Base-by-base conservation (phyloP, 2,329 filamentous ascomycete species). In the Aspergillus cejpii region DNA sequence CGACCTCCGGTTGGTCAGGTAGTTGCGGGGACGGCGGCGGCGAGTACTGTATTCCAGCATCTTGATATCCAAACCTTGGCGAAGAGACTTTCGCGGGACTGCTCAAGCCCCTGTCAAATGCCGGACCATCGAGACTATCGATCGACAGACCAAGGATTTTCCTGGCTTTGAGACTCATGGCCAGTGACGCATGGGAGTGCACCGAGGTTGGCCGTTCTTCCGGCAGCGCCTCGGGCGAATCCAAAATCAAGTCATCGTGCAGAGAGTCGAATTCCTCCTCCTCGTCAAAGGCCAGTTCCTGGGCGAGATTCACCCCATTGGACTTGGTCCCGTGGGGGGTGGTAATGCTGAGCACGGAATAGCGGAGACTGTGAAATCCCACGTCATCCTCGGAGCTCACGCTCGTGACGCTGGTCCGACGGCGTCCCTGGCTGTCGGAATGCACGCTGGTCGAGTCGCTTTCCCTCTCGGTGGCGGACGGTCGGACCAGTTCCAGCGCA, bases 211-310 rank as follows among this genome's bases (percentile, higher is more conserved):
- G 63, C 26, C 68, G 59, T 51, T 72, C 70, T 47, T 73, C 71
- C 5, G 68, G 68, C 23, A 73, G 59, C 3, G 66, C 65, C 41
- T 65, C 64, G 6, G 66, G 67, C 7, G 68, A 71, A 4, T 60
- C 78, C 28, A 81, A 79, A 1, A 83, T 82, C 39, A 87, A 84
- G 36, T 83, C 77, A 51, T 90, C 83, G 27, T 85, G 84, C 50
- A 85, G 78, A 34, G 79, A 75, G 28, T 72, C 71, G 41, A 72
- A 55, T 37, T 73, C 73, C 24, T 90, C 87, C 44, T 91, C 86
- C 49, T 86, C 85, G 45, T 90, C 87, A 50, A 95, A 85, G 50
- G 87, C 83, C 43, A 98, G 76, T 68, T 98, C 92, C 56, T 97
- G 90, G 0, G 92, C 92, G 31, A 98, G 74, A 50, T 85, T 94